Evolutionary conservation across 2,329 filamentous ascomycete species (phyloP).

Genomic region (Pestalotiopsis sp.): DNA sequence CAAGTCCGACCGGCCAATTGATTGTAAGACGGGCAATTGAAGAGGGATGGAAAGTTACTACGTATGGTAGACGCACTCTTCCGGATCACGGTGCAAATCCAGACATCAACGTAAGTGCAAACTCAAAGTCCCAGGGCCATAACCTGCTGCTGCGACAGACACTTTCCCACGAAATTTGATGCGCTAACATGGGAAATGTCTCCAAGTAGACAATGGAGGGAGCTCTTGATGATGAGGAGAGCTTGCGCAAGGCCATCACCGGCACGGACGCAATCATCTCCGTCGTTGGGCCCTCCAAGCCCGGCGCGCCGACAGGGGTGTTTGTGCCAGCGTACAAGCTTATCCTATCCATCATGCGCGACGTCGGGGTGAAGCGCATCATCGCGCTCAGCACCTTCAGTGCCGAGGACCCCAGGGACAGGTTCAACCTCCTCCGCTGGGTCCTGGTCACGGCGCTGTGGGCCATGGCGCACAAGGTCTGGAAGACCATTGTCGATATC

Average conservation of each 20-base stretch:
- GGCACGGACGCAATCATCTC: neutral
- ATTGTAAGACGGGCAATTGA: neutral
- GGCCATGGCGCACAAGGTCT: slow-evolving; percentile 2
- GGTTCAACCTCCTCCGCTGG: slow-evolving; percentile 6
- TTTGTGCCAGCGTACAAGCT: neutral
- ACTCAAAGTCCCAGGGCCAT: too few species aligned
- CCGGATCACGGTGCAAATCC: neutral
- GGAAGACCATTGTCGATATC: slow-evolving; percentile 10
- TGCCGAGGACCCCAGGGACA: slow-evolving; percentile 12
- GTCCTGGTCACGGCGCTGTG: slow-evolving; percentile 11
- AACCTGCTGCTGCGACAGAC: too few species aligned
- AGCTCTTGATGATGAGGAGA: neutral
- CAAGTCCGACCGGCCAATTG: neutral
- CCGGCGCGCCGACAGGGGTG: neutral
- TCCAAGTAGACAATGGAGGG: neutral
- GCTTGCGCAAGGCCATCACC: neutral
- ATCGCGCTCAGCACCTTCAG: slow-evolving; percentile 16
- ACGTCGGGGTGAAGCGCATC: slow-evolving; percentile 14
- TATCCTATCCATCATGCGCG: slow-evolving; percentile 7
- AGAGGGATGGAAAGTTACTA: neutral
- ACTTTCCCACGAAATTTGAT: too few species aligned
- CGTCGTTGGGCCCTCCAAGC: neutral
- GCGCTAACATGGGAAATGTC: too few species aligned
- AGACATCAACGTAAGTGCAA: neutral
- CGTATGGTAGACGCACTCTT: neutral